Conservation (phyloP, 345 rosid species). For the Stellera chamaejasme region DNA sequence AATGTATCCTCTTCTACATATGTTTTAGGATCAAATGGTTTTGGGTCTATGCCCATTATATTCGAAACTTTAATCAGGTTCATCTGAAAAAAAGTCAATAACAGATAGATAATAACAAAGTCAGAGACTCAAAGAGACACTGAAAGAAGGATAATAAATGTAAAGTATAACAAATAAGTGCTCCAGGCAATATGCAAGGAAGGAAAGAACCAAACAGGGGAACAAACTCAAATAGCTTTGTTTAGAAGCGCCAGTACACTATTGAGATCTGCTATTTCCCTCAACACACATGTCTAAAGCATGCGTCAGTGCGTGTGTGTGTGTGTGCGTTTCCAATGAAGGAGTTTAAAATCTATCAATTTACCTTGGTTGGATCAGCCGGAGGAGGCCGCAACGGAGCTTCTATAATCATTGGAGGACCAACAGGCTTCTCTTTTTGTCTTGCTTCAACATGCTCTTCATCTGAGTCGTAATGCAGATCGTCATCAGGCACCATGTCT, state of each 20-base stretch:
- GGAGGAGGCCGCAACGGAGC: slow-evolving; percentile 81
- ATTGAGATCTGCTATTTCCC: no score
- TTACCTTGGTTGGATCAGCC: slow-evolving; percentile 69
- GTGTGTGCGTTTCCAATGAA: no score
- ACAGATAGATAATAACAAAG: no score
- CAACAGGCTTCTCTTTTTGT: slow-evolving; percentile 78
- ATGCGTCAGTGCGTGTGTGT: no score
- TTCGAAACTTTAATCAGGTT: slow-evolving; percentile 88
- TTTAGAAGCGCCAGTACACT: no score
- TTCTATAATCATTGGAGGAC: slow-evolving; percentile 87
- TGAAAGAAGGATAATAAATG: neutral
- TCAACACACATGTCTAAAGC: no score
- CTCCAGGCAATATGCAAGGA: neutral
- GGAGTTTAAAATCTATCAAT: neutral
- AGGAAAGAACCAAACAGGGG: neutral
- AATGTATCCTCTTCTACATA: slow-evolving; percentile 87
- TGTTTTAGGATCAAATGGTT: slow-evolving; percentile 87
- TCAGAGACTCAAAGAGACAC: neutral
- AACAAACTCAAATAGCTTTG: no score
- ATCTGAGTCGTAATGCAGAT: slow-evolving; percentile 69
- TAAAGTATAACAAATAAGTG: slow-evolving; percentile 1
- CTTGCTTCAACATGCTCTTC: slow-evolving; percentile 72
- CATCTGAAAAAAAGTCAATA: slow-evolving; percentile 48
- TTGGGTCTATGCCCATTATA: slow-evolving; percentile 95
- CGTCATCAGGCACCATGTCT: slow-evolving; percentile 75